Evolutionary conservation across 2,329 filamentous ascomycete genomes (phyloP), one percentile per base, ranked within the genome.

Genomic region (Xylariomycetidae sp.): DNA sequence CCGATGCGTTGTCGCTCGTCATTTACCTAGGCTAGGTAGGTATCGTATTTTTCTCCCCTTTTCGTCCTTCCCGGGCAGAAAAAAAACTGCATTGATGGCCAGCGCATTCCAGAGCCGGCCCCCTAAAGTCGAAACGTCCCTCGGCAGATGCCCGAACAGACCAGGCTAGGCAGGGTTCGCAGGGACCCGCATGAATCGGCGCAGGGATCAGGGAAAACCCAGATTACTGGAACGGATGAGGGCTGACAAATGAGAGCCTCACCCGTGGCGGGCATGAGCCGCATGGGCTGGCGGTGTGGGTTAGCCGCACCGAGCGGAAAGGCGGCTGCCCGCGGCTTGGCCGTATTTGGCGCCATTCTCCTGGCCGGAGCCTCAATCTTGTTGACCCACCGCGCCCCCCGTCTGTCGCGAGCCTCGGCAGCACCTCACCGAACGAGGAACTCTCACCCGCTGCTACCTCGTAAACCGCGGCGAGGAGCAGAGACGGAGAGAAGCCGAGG

Each of bases 361-460:
- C 20, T 23, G 12, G 35, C 28, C 19, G 26, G 23, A 25, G 30
- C 32, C 29, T 28, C 17, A 36, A 26, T 16, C 26, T 35, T 31
- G 14, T 25, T 13, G 25, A 35, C 25, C 35, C 38, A 22, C 31
- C 23, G 31, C 24, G 17, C 38, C 18, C 31, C 23, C 27, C 24
- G 17, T 13, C 15, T 29, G 17, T 29, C 10, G 18, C 17, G 35
- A 37, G 29, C 41, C 41, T 43, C 41, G 41, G 41, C 19, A 35
- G 41, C 19, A 35, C 22, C 25, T 10, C 16, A 13, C 19, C 23
- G 30, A 28, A 25, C 9, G 27, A 22, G 28, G 19, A 30, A 19
- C 17, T 16, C 4, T 28, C 18, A 37, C 25, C 25, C 3, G 12
- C 17, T 19, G 16, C 24, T 19, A 28, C 26, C n/a, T n/a, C n/a